Evolutionary conservation across 371 early-diverging fungal species (phyloP).

Genomic region (Cokeromyces recurvatus): DNA sequence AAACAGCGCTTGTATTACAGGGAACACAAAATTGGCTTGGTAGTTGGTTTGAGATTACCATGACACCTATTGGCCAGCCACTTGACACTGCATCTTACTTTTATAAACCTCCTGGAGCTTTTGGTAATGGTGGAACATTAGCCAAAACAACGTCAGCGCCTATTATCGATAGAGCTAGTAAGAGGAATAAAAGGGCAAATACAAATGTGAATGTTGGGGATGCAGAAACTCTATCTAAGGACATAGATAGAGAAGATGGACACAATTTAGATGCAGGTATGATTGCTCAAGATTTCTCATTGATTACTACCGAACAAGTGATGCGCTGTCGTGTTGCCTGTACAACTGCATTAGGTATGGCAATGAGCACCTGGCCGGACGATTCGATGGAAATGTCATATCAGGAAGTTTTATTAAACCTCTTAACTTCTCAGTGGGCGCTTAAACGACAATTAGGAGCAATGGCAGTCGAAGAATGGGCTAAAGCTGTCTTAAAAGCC

Average conservation of each 20-base stretch:
- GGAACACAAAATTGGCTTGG: slow-evolving; percentile 47
- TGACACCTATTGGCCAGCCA: slow-evolving; percentile 80
- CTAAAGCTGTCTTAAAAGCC: slow-evolving; percentile 44
- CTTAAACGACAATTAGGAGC: slow-evolving; percentile 75
- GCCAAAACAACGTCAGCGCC: slow-evolving; percentile 9
- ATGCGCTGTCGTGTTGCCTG: slow-evolving; percentile 79
- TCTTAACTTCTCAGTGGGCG: slow-evolving; percentile 71
- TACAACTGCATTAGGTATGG: slow-evolving; percentile 74
- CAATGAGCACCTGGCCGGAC: slow-evolving; percentile 65
- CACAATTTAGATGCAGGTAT: slow-evolving; percentile 88
- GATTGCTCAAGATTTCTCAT: slow-evolving; percentile 85
- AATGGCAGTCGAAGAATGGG: slow-evolving; percentile 84
- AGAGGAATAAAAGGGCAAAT: slow-evolving; percentile 14
- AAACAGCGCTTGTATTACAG: slow-evolving; percentile 24
- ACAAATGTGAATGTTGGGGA: slow-evolving; percentile 1
- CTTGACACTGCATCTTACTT: slow-evolving; percentile 61
- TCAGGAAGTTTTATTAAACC: slow-evolving; percentile 44
- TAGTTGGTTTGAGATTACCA: slow-evolving; percentile 50
- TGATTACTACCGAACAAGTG: slow-evolving; percentile 73
- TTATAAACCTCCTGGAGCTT: slow-evolving; percentile 54
- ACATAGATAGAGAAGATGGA: slow-evolving; percentile 12
- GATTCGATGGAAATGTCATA: slow-evolving; percentile 53
- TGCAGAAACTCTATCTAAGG: slow-evolving; percentile 7
- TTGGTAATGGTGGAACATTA: slow-evolving; percentile 34
- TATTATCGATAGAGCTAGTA: slow-evolving; percentile 3